Base-by-base conservation (phyloP, 2,329 filamentous ascomycete genomes). In the Colletotrichum australisinense region DNA sequence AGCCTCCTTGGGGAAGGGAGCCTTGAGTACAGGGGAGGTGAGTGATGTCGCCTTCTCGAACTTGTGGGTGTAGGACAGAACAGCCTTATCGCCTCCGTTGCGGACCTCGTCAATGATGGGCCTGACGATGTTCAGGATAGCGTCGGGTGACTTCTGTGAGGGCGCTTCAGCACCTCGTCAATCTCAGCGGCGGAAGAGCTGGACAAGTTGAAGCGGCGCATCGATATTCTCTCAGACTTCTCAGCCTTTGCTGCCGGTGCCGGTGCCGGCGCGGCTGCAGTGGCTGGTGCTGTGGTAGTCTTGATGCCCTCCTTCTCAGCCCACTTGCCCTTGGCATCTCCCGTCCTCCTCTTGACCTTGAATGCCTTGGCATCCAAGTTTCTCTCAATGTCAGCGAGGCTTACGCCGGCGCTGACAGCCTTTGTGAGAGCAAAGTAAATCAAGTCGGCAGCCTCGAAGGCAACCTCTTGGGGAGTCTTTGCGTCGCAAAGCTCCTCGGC, bases 371-470 rank as follows among this genome's bases (percentile, higher is more conserved):
- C 92, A 80, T 99, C 96, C 22, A 99, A 89, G 80, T 95, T 98
- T 69, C 90, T 92, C 85, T 98, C 96, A 67, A 99, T 94, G 80
- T 98, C 96, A 74, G 95, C 92, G 46, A 99, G 84, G 69, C 89
- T 93, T 9, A 98, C 96, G 53, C 95, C 97, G 3, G 94, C 92
- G 67, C 93, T 90, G 55, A 97, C 88, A 72, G 95, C 97, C 83
- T 95, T 97, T 26, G 97, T 94, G 69, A 99, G 85, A 8, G 96
- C 95, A 86, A 99, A 99, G 86, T 98, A 99, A 66, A 99, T 92
- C 69, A 99, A 86, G 80, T 99, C 97, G 0, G 97, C 97, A 9
- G 97, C 95, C 83, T 99, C 97, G 75, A 97, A 97, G 2, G 97
- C 95, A 75, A 98, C 90, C 16, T 98, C 94, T 75, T 95, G 89